A percentile compares a stretch with the other conserved stretches of the same genome.
These are phyloP conservation scores for Eucalyptus tenuipes DNA, from an alignment of 345 rosid genomes.

Conservation along the genomic window DNA sequence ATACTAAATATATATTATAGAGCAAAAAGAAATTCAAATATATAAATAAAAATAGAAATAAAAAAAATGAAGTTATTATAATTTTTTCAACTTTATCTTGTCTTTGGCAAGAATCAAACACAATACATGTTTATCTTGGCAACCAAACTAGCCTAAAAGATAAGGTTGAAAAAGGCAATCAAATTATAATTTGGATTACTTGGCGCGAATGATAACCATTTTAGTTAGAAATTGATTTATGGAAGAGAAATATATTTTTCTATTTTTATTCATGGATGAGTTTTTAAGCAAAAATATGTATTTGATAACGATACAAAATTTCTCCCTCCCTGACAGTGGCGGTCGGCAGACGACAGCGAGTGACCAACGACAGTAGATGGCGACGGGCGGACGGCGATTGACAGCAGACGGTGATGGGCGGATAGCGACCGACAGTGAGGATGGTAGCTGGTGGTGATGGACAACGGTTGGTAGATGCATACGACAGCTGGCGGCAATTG, in stretches of 20 bases:
- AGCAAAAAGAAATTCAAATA: too few relatives aligned
- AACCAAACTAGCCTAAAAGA: background rate
- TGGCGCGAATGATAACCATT: background rate
- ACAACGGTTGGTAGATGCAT: accelerated
- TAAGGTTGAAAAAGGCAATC: background rate
- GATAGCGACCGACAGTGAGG: accelerated
- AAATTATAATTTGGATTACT: background rate
- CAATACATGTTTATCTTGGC: too few relatives aligned
- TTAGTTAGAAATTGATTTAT: too few relatives aligned
- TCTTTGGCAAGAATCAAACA: too few relatives aligned
- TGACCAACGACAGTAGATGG: accelerated
- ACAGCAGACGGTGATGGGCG: accelerated
- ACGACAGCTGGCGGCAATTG: accelerated
- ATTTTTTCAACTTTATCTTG: too few relatives aligned
- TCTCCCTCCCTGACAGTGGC: accelerated
- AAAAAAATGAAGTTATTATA: background rate
- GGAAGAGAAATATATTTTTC: too few relatives aligned
- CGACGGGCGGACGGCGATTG: accelerated
- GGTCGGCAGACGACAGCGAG: accelerated
- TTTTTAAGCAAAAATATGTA: too few relatives aligned
- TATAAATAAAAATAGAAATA: too few relatives aligned
- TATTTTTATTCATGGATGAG: too few relatives aligned
- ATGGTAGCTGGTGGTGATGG: accelerated
- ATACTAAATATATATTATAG: background rate
- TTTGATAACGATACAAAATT: too few relatives aligned